These are phyloP conservation scores for Glycyrrhiza uralensis DNA, from an alignment of 306 rosid species.

Conservation along the genomic window DNA sequence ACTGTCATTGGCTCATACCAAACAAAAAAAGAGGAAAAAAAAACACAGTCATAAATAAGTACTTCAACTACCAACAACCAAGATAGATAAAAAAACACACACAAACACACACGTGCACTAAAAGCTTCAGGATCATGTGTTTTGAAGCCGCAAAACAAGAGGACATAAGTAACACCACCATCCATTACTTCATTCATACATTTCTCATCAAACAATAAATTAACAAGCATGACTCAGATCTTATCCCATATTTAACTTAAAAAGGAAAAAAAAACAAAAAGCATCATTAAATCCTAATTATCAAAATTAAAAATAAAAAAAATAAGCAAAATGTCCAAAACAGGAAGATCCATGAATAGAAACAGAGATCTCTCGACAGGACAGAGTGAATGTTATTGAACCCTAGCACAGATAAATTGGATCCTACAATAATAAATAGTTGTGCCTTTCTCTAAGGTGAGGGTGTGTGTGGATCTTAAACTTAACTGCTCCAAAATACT, in stretches of 20 bases:
- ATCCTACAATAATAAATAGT: not conserved
- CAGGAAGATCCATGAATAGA: slow-evolving; percentile 15
- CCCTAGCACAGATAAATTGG: not conserved
- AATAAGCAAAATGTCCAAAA: not conserved
- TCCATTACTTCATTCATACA: not conserved
- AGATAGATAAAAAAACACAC: not conserved
- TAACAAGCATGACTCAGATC: slow-evolving; percentile 10
- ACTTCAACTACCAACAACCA: slow-evolving; percentile 11
- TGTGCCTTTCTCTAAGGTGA: not conserved
- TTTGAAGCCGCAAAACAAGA: not conserved
- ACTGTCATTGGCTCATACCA: not conserved
- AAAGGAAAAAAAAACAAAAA: too few species aligned
- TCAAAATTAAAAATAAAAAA: not conserved
- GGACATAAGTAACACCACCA: not conserved
- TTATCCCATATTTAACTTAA: not conserved
- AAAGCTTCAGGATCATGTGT: not conserved
- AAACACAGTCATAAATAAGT: not conserved
- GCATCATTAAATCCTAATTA: not conserved
- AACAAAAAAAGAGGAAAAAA: not conserved
- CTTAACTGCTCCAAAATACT: not conserved
- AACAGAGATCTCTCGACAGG: not conserved
- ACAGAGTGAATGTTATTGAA: not conserved
- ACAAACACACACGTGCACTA: not conserved
- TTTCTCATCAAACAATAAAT: not conserved
- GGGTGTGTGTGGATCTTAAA: slow-evolving; percentile 7